phyloP scores from a whole-genome alignment of 257 asterid genomes.

The Salvia miltiorrhiza region DNA sequence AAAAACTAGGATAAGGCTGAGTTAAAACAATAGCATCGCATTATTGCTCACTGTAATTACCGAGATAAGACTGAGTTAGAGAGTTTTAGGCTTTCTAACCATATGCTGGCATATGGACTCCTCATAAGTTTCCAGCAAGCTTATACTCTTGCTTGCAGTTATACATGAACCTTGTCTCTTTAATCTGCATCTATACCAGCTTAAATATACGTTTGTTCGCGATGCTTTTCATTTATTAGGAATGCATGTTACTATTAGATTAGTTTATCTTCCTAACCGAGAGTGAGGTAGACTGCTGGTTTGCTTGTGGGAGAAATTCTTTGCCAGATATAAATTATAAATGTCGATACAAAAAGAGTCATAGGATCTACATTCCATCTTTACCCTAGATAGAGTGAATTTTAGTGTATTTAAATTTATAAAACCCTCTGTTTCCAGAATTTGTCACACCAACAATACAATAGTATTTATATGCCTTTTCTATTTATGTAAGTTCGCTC shows the following conservation, averaged over 20 bases:
- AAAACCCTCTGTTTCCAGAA: background rate
- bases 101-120: background rate
- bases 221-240: background rate
- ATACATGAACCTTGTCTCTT: background rate
- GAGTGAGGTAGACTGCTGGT: background rate
- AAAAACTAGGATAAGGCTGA: background rate
- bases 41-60: background rate
- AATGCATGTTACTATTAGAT: background rate
- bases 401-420: background rate
- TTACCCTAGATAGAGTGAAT: slow-evolving; percentile 2
- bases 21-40: background rate
- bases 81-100: background rate
- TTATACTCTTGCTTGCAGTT: background rate
- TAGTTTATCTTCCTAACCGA: background rate
- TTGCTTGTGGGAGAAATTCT: too few species aligned
- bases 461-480: background rate
- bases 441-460: background rate
- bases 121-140: background rate
- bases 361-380: background rate
- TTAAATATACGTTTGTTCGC: background rate
- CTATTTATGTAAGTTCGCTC: background rate
- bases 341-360: background rate
- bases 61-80: background rate
- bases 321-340: background rate
- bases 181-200: slow-evolving; percentile 2